Conservation (phyloP, 495 filamentous ascomycete species). For the Aspergillus ellipticus region DNA sequence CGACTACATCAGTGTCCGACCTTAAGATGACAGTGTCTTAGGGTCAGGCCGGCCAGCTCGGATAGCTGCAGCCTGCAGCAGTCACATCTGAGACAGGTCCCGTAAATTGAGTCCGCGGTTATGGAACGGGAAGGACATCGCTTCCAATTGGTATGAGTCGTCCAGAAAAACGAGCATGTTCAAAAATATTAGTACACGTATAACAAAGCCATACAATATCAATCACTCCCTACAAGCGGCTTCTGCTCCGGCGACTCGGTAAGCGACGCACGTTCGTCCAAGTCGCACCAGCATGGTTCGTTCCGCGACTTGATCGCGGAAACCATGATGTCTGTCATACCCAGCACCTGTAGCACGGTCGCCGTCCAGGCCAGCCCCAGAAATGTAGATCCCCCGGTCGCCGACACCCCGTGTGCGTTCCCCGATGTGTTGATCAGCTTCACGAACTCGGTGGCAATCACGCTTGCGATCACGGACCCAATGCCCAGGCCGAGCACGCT, state of each 20-base stretch:
- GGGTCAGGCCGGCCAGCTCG: too few species aligned
- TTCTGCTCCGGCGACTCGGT: constrained; percentile 3
- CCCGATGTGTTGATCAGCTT: constrained; percentile 9
- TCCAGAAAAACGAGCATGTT: too few species aligned
- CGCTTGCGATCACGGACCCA: constrained; percentile 12
- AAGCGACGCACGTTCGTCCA: not conserved
- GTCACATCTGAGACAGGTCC: too few species aligned
- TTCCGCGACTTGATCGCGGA: constrained; percentile 5
- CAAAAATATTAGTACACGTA: too few species aligned
- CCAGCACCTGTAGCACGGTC: constrained; percentile 8
- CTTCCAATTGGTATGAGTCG: too few species aligned
- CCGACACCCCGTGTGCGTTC: constrained; percentile 8
- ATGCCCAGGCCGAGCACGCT: constrained; percentile 9
- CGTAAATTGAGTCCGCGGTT: too few species aligned
- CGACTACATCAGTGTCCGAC: too few species aligned
- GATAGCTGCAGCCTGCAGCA: too few species aligned
- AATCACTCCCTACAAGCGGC: not conserved
- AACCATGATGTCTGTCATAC: constrained; percentile 3
- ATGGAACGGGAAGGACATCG: too few species aligned
- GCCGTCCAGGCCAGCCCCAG: constrained; percentile 18
- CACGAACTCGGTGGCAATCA: constrained; percentile 14
- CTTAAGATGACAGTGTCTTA: too few species aligned
- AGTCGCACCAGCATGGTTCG: constrained; percentile 6
- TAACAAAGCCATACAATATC: too few species aligned
- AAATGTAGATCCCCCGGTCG: constrained; percentile 2